A percentile compares a stretch with the other conserved stretches of the same genome.
phyloP scores from a whole-genome alignment of 345 rosid species.

The Eucalyptus grandis region DNA sequence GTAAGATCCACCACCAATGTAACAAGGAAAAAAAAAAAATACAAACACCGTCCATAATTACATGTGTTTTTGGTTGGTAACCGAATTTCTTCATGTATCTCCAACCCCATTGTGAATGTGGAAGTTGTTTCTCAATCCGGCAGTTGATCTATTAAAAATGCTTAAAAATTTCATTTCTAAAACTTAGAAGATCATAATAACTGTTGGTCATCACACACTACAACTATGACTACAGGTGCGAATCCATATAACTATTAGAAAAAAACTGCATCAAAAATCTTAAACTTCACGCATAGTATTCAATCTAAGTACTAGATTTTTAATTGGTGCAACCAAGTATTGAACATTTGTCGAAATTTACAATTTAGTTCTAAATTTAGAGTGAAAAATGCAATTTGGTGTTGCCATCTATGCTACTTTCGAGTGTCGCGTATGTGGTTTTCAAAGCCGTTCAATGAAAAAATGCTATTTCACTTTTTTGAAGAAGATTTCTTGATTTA shows the following conservation, averaged over 20 bases:
- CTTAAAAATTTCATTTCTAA: not conserved
- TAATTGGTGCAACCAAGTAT: not conserved
- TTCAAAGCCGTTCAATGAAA: not conserved
- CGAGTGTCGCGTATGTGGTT: fast-evolving
- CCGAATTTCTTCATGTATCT: not conserved
- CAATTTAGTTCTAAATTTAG: not conserved
- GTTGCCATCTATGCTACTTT: not conserved
- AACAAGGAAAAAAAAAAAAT: not conserved
- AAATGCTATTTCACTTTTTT: not conserved
- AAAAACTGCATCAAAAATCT: not conserved
- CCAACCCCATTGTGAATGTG: not conserved
- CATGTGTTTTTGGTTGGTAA: not conserved
- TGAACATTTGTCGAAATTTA: not conserved
- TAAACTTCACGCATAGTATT: not conserved
- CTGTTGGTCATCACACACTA: not conserved
- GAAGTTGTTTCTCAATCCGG: not conserved
- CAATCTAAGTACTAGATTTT: not conserved
- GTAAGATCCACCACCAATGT: not conserved
- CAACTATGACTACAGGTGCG: not conserved
- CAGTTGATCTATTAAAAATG: not conserved
- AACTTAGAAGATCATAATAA: not conserved
- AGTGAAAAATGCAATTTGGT: not conserved
- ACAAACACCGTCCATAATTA: not conserved
- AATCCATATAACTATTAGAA: not conserved
- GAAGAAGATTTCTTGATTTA: not conserved